Base-by-base conservation (phyloP, 2,329 filamentous ascomycete species). In the Myotisia sp. region DNA sequence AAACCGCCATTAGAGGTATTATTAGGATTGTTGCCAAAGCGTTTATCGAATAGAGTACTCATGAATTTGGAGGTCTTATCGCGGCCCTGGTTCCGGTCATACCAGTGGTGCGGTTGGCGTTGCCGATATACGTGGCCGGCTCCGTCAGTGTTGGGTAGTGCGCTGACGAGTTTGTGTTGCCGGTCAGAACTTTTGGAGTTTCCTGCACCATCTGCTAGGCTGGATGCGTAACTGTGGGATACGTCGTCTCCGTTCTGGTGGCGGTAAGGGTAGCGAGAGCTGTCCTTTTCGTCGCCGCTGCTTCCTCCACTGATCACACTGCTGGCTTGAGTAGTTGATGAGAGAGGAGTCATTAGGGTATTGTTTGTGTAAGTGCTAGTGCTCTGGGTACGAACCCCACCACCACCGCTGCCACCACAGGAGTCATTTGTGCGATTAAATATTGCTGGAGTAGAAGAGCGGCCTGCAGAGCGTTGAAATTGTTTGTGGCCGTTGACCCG, bases 271-370 rank as follows among this genome's bases (percentile, higher is more conserved):
- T 51, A 50, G 13, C 47, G 46, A 14, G 44, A 40, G 21, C 43
- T 34, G 2, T 48, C 49, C 30, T 55, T 56, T 29, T 62, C 58
- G 22, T 61, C 58, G 14, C 52, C 46, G 30, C 57, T 60, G 33
- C 40, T 37, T 23, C 62, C 58, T 18, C 53, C 51, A 9, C 55
- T 58, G 20, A 62, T 45, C 18, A 62, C 53, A 37, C 60, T 63
- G 21, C 59, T 60, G 12, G 58, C 59, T 37, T 63, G 61, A n/a
- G 60, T 63, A 7, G 54, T 51, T 1, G 56, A 57, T 4, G 58
- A 61, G 3, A 57, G 53, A 1, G 58, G 56, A 1, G 58, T 57
- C 46, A 56, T 54, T 16, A 46, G 45, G 9, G 51, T 57, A 34
- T 41, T 44, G 38, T 60, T 60, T 32, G 58, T 60, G 38, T 60